Evolutionary conservation across 2,329 filamentous ascomycete species (phyloP), one percentile per base, ranked within the genome.

Genomic region (Cryoendolithus antarcticus): DNA sequence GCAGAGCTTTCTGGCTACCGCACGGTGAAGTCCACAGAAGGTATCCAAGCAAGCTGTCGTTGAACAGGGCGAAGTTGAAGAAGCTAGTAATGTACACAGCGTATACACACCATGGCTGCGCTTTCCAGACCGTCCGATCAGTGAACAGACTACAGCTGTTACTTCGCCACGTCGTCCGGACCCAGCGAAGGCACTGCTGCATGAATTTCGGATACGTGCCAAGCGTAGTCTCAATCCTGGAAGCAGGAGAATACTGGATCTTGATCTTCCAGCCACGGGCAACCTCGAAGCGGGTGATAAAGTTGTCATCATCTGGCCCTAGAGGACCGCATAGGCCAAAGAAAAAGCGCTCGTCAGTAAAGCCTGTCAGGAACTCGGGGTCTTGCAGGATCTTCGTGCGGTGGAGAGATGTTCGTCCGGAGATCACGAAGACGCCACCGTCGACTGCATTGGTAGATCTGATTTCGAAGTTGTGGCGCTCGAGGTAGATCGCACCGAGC

Each of bases 151-250:
- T 95, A 38, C 86, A 94, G 62, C 86, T 80, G 62, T 96, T 96
- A 68, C 86, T 94, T 57, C 89, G 75, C 89, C 89, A 96, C 63
- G 96, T 96, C 70, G 88, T 95, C 55, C 89, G 79, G 32, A 91
- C 86, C 89, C 89, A 96, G 34, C 89, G 76, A 34, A 89, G 77
- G 63, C 89, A 96, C 63, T 96, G 89, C 58, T 85, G 89, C 47
- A 96, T 68, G 57, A 93, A 96, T 56, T 88, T 93, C 41, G 73
- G 69, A 57, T 88, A 82, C 58, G 89, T 83, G 61, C 95, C 89
- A 31, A 96, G 71, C 2, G 88, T 95, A 19, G 89, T 96, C 66
- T 91, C 80, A 44, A 96, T 80, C 62, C 93, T 84, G 53, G 85
- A 93, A 57, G 91, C 85, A 34, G 74, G 75, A 60, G 94, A 81